Base-by-base conservation (phyloP, 176 grass and related monocot species). In the Areca catechu region DNA sequence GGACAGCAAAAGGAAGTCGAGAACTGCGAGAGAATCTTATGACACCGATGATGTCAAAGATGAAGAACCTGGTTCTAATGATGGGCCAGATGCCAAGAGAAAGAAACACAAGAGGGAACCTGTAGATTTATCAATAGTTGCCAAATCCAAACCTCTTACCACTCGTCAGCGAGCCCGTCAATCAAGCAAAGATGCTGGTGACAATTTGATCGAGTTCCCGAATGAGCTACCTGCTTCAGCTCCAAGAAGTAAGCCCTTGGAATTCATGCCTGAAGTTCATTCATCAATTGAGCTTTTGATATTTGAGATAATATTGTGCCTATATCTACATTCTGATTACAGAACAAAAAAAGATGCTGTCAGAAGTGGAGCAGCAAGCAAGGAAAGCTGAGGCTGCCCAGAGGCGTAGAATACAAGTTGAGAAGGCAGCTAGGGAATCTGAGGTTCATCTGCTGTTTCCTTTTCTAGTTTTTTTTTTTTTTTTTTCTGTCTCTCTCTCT, bases 341-440 rank as follows among this genome's bases (percentile, higher is more conserved):
- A 90, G 86, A 73, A 49, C 80, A 85, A 61, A 90, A 90, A 65
- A 71, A 79, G 34, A 85, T 82, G 51, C 78, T 85, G 54, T 90
- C 82, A 70, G 78, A 79, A 22, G 82, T 71, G 20, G 86, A 85
- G 72, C 72, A 76, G 73, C 68, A 82, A 0, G 82, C 86, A 4
- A 90, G 82, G 68, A 90, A 85, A 53, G 86, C 82, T 0, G 86
- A 90, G 56, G 75, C 78, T 73, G 86, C 86, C 70, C 86, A 90
- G 58, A 24, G 72, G 7, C 82, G 86, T 54, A 90, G 49, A 76
- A 85, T 90, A 72, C 78, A 79, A 76, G 82, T 90, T 24, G 86
- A 90, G 17, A 90, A 90, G 3, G 74, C 79, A 37, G 83, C 74
- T 56, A 85, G 84, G 66, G 86, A 90, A 85, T 78, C 74, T 49